Evolutionary conservation across 164 flowering plant genomes (phyloP), one percentile per base, ranked within the genome.

Genomic region (Aristolochia fimbriata): DNA sequence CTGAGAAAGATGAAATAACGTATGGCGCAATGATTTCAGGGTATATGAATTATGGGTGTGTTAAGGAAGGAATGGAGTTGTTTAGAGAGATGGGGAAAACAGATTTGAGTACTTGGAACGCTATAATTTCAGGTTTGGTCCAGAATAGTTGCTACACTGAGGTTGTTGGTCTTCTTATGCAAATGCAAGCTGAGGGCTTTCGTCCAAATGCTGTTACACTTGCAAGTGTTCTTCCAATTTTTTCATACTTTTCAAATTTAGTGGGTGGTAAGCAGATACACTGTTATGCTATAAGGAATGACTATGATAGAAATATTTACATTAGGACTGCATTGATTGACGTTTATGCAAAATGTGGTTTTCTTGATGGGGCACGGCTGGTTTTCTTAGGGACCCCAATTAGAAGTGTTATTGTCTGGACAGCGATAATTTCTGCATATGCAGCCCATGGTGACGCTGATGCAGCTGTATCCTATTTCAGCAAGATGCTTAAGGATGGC

Each of bases 341-440:
- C 65, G 68, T 73, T 15, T 92, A 92, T 68, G 91, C 83, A 33
- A 92, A 87, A 65, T 62, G 75, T 9, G 96, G 98, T 13, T 80
- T 66, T 67, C 76, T 92, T 27, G 58, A 33, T 23, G 86, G 78
- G 22, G 89, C 96, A 48, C 72, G 61, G 47, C 47, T 7, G 58
- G 72, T 85, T 37, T 88, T 89, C 64, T 58, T 65, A 70, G 72
- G 60, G 59, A 68, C 78, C 25, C 73, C 62, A 46, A 47, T 55
- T 30, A 81, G 80, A 71, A 81, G 81, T 59, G 77, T 83, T 65
- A 74, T 92, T 22, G 63, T 83, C 23, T 92, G 96, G 96, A 92
- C 98, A 1, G 78, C 98, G 16, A 77, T 87, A 33, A 87, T 92
- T 48, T 57, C 96, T 55, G 93, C 91, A 4, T 80, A 76, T 73